A percentile compares a stretch with the other conserved stretches of the same genome.
These are phyloP conservation scores for Xerocomellus intermedius DNA, from an alignment of 768 basidiomycete species.

Conservation along the genomic window DNA sequence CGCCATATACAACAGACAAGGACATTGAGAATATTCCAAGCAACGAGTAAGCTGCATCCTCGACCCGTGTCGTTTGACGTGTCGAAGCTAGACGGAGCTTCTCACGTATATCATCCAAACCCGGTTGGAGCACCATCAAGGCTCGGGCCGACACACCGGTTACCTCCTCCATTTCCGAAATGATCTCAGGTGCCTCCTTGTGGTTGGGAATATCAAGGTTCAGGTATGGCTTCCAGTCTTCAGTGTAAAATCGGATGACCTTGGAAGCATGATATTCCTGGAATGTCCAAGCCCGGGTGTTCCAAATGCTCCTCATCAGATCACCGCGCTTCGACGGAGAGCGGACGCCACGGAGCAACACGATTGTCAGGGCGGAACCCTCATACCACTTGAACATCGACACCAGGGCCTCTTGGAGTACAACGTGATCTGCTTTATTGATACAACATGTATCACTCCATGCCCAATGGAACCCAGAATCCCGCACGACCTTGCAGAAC, in stretches of 20 bases:
- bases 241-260: background rate
- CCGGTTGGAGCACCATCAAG: background rate
- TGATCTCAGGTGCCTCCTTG: background rate
- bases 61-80: slow-evolving; percentile 3
- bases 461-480: background rate
- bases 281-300: background rate
- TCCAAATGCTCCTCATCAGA: background rate
- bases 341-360: background rate
- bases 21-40: background rate
- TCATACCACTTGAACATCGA: background rate
- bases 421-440: background rate
- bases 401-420: background rate
- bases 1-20: background rate
- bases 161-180: background rate
- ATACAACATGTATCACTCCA: background rate
- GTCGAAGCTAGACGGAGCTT: background rate
- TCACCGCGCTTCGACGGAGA: background rate
- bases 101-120: background rate
- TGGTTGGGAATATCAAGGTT: background rate
- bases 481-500: background rate
- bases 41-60: background rate
- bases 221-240: background rate
- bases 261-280: background rate
- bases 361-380: background rate
- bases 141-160: background rate